phyloP scores from a whole-genome alignment of 352 stramenopile species.

The Globisporangium iwayamae region DNA sequence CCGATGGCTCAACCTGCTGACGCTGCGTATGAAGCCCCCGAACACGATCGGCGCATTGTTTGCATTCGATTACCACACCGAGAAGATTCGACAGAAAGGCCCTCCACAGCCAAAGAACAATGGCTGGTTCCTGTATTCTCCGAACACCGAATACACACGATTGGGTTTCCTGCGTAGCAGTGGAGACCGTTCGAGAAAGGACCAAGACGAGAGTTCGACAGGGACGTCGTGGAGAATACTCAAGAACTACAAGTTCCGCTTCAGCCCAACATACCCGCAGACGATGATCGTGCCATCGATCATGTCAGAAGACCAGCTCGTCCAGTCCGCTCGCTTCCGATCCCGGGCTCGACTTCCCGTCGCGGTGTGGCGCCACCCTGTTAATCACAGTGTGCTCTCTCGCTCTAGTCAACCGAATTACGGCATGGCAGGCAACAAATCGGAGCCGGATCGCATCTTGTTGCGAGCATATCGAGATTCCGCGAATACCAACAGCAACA shows the following conservation, averaged over 20 bases:
- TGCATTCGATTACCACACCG: slow-evolving; percentile 78
- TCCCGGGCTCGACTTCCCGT: slow-evolving; percentile 90
- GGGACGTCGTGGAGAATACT: slow-evolving; percentile 63
- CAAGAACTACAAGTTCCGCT: slow-evolving; percentile 89
- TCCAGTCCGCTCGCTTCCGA: slow-evolving; percentile 89
- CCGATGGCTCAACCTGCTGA: slow-evolving; percentile 76
- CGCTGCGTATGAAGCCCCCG: slow-evolving; percentile 73
- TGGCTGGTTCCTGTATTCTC: slow-evolving; percentile 81
- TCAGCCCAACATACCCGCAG: slow-evolving; percentile 94
- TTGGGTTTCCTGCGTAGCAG: slow-evolving; percentile 63
- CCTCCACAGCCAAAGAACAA: slow-evolving; percentile 54
- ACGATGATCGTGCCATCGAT: slow-evolving; percentile 93
- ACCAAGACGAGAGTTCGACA: slow-evolving; percentile 35
- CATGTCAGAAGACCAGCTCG: slow-evolving; percentile 91
- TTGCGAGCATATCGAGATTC: slow-evolving; percentile 84
- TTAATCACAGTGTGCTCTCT: slow-evolving; percentile 93
- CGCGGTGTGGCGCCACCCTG: slow-evolving; percentile 90
- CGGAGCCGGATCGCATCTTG: slow-evolving; percentile 89
- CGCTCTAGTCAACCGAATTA: slow-evolving; percentile 95
- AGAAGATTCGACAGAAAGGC: slow-evolving; percentile 48
- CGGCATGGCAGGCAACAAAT: slow-evolving; percentile 94
- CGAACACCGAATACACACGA: slow-evolving; percentile 77
- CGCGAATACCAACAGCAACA: slow-evolving; percentile 70
- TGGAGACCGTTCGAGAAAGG: slow-evolving; percentile 8
- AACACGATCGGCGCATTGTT: slow-evolving; percentile 73